A percentile compares a stretch with the other conserved stretches of the same genome.
phyloP scores from a whole-genome alignment of 257 asterid species.

The Knoxia roxburghii region DNA sequence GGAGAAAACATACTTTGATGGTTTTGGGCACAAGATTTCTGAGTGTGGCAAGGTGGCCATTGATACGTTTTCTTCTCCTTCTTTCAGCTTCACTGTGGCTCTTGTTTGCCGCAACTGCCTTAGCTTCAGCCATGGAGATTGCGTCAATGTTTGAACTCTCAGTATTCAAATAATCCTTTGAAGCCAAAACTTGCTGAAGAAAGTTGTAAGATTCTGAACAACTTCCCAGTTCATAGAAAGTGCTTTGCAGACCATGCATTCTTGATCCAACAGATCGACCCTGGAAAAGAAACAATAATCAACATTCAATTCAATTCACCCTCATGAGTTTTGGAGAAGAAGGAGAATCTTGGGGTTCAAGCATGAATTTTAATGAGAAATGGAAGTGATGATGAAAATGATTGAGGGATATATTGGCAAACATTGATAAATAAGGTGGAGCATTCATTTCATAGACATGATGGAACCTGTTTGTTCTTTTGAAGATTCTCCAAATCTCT shows the following conservation, averaged over 20 bases:
- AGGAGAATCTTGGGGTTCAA: slow-evolving; percentile 19
- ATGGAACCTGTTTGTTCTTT: slow-evolving; percentile 7
- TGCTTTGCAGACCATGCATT: slow-evolving; percentile 45
- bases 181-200: slow-evolving; percentile 29
- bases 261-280: too few relatives aligned
- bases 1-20: slow-evolving; percentile 45
- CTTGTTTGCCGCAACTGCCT: slow-evolving; percentile 64
- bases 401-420: neutral
- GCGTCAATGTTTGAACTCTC: slow-evolving; percentile 40
- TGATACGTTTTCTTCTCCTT: slow-evolving; percentile 75
- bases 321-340: too few relatives aligned
- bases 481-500: slow-evolving; percentile 20
- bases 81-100: slow-evolving; percentile 94
- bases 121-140: slow-evolving; percentile 63
- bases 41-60: slow-evolving; percentile 85
- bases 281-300: too few relatives aligned
- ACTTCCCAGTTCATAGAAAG: slow-evolving; percentile 43
- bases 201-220: slow-evolving; percentile 42
- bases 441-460: neutral
- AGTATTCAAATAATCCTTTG: slow-evolving; percentile 14
- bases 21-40: slow-evolving; percentile 73
- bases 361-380: neutral
- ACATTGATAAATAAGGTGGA: neutral
- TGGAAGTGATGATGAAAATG: neutral
- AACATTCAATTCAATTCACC: too few relatives aligned